Base-by-base conservation (phyloP, 768 basidiomycete genomes). In the Neoboletus subvelutipes region DNA sequence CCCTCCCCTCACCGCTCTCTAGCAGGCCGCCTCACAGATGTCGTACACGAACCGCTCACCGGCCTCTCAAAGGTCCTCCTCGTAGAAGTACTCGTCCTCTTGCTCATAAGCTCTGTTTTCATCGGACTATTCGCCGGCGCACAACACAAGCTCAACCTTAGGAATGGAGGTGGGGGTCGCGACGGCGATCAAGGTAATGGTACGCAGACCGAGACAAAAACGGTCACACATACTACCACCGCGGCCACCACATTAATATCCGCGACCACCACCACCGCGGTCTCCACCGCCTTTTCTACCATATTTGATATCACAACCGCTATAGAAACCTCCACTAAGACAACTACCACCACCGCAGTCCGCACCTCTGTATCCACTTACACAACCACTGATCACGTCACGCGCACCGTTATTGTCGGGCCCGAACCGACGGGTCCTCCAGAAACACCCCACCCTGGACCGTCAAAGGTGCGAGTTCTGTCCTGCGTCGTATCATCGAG, bases 51-150 rank as follows among this genome's bases (percentile, higher is more conserved):
- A 65, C 88, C 89, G 1, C 81, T 98, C 36, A 92, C 93, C 1
- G 79, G 88, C 22, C 81, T 97, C 58, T 87, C 92, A 49, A 90
- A 92, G 76, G 76, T 92, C 50, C 84, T 98, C 1, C 83, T 93
- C 12, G 77, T 87, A 20, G 76, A 90, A 45, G 81, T 83, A 0
- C 80, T 98, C 58, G 71, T 90, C 28, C 79, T 99, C 46, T 79
- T 98, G 15, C 80, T 98, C 45, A 79, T 93, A 47, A 86, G 83
- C 61, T 89, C 91, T 8, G 80, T 92, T n/a, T 95, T 96, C 72
- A 87, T 95, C 58, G 96, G 96, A 11, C 78, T 99, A 5, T 98
- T 94, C 71, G 88, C 93, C 33, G 97, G 97, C 11, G 87, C 88
- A 1, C 85, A 92, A 69, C 88, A 90, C 67, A 86, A 84, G 58